Base-by-base conservation (phyloP, 495 filamentous ascomycete genomes). In the Corynascus novoguineensis region DNA sequence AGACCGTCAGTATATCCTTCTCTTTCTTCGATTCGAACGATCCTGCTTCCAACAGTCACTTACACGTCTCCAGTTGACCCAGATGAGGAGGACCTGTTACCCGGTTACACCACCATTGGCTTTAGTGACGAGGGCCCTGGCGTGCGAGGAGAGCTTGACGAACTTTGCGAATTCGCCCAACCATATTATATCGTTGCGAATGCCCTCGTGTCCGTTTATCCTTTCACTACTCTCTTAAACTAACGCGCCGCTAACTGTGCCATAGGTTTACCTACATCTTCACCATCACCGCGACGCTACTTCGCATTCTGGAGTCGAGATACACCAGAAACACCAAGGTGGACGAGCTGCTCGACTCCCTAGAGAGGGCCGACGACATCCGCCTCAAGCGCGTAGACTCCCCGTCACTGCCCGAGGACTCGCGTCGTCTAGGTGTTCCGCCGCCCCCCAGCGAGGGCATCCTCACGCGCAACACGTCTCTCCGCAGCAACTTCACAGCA, bases 211-310 rank as follows among this genome's bases (percentile, higher is more conserved):
- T 74, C 59, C 4, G 70, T 64, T 37, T 5, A 10, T 7, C 38
- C 14, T 12, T 19, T 9, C n/a, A n/a, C n/a, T n/a, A 29, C 17
- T 32, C 15, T 25, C 25, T 10, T 1, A n/a, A 7, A 21, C 15
- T 14, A 4, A 21, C 27, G 14, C 25, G 57, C 53, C 35, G 61
- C 54, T 56, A 11, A 55, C 55, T 32, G 15, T 17, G 17, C 9
- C 35, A 0, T 35, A 73, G 71, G 17, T 71, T 75, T 49, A 70
- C 70, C 17, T 76, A 71, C 60, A 68, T 73, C 34, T 32, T 66
- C 44, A 72, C 70, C 55, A 61, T 67, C 29, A 55, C 62, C 8
- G 54, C 71, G 7, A 64, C 64, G 29, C 47, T 62, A 9, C 46
- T 76, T 8, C 64, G 67, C 14, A 61, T 74, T 25, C 64, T 57